These are phyloP conservation scores for Hypoxylon rickii DNA, from an alignment of 495 filamentous ascomycete genomes.

Conservation along the genomic window DNA sequence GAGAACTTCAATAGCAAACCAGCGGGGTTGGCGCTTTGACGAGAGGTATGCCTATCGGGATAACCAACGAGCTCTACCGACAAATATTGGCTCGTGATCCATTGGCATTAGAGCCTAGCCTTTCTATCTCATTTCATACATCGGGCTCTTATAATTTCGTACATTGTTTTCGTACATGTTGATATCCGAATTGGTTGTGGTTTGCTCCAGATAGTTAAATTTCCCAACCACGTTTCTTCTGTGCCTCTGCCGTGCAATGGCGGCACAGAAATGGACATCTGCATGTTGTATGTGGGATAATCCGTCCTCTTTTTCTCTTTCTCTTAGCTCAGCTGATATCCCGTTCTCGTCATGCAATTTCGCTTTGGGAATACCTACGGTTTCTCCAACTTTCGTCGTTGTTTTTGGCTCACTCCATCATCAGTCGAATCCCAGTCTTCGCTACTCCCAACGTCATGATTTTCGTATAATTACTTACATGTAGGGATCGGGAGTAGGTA, in stretches of 20 bases:
- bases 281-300: conserved; percentile 18
- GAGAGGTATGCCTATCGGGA: not conserved
- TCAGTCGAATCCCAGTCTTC: too few species aligned
- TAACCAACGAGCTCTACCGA: not conserved
- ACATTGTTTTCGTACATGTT: not conserved
- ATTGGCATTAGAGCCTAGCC: too few species aligned
- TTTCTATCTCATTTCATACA: too few species aligned
- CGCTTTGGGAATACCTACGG: conserved; percentile 32
- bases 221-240: conserved; percentile 14
- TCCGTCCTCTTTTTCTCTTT: too few species aligned
- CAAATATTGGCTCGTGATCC: not conserved
- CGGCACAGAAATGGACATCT: conserved; percentile 21
- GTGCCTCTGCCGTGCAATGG: conserved; percentile 9
- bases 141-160: too few species aligned
- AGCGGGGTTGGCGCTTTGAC: conserved; percentile 5
- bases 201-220: not conserved
- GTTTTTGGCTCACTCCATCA: too few species aligned
- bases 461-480: too few species aligned
- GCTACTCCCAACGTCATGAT: too few species aligned
- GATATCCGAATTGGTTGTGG: not conserved
- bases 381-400: conserved; percentile 13
- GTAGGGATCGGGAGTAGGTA: too few species aligned
- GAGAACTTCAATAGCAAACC: conserved; percentile 4
- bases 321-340: conserved; percentile 34
- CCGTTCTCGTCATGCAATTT: conserved; percentile 30